Conservation (phyloP, 2,329 filamentous ascomycete species). For the Penicillium sp. region DNA sequence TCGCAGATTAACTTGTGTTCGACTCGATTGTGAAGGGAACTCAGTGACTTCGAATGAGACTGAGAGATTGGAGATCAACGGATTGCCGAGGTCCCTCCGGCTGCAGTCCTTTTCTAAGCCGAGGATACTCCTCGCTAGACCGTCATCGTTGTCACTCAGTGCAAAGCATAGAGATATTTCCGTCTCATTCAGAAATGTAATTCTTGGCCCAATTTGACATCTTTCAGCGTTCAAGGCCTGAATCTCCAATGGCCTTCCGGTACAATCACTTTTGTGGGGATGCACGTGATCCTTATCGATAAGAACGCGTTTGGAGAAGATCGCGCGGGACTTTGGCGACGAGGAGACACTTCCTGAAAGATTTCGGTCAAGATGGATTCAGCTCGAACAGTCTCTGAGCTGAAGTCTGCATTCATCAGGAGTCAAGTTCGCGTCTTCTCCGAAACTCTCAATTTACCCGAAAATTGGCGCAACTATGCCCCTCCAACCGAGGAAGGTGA, state of each 20-base stretch:
- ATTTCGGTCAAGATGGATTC: conserved; percentile 35
- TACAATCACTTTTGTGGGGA: conserved; percentile 1
- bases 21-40: conserved; percentile 11
- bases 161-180: not conserved
- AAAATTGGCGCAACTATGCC: conserved; percentile 48
- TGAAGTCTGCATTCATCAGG: conserved; percentile 55
- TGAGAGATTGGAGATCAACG: not conserved
- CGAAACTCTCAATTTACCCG: conserved; percentile 48
- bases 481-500: conserved; percentile 46
- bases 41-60: conserved; percentile 3
- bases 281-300: conserved; percentile 13
- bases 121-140: conserved; percentile 11
- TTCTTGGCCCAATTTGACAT: not conserved
- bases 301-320: conserved; percentile 4
- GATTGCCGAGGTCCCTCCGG: conserved; percentile 32
- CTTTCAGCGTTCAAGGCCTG: not conserved
- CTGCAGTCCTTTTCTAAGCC: conserved; percentile 6
- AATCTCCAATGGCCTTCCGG: not conserved
- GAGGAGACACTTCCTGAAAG: conserved; percentile 8
- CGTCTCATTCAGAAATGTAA: not conserved
- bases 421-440: conserved; percentile 55
- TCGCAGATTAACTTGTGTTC: not conserved
- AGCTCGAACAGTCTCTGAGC: conserved; percentile 49
- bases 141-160: not conserved
- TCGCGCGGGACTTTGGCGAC: conserved; percentile 5